Percentiles rank a stretch among this genome's conserved stretches.
phyloP scores from a whole-genome alignment of 495 filamentous ascomycete species.

The Thozetella sp. region DNA sequence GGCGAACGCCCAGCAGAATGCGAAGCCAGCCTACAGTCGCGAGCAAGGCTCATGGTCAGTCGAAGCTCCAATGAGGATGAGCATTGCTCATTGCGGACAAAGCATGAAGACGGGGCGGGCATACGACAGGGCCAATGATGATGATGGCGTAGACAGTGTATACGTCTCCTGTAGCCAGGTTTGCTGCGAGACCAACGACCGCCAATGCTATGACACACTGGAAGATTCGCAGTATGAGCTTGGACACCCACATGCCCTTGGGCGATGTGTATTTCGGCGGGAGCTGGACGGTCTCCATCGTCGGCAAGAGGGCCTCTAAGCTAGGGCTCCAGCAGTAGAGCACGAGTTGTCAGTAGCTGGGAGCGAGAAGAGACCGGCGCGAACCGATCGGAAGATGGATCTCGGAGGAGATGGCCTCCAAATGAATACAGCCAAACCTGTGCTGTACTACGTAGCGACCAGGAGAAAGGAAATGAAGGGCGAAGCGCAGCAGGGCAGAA shows the following conservation, averaged over 20 bases:
- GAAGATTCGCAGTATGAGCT: not conserved
- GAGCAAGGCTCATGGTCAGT: not conserved
- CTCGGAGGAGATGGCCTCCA: too few relatives aligned
- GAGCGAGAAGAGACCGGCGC: constrained; percentile 7
- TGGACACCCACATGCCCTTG: not conserved
- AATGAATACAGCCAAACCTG: too few relatives aligned
- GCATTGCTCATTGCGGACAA: too few relatives aligned
- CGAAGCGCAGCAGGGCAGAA: too few relatives aligned
- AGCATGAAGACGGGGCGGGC: not conserved
- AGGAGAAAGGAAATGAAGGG: too few relatives aligned
- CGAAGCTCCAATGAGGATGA: not conserved
- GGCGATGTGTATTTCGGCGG: not conserved
- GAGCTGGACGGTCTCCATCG: too few relatives aligned
- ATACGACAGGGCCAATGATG: not conserved
- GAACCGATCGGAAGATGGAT: too few relatives aligned
- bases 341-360: not conserved
- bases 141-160: not conserved
- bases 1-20: not conserved
- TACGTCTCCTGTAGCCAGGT: not conserved
- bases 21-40: not conserved
- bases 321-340: not conserved
- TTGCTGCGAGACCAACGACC: not conserved
- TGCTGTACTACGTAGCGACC: too few relatives aligned
- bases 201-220: not conserved
- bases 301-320: not conserved